Conservation (phyloP, 2,329 filamentous ascomycete species). For the Aspergillus sp. region DNA sequence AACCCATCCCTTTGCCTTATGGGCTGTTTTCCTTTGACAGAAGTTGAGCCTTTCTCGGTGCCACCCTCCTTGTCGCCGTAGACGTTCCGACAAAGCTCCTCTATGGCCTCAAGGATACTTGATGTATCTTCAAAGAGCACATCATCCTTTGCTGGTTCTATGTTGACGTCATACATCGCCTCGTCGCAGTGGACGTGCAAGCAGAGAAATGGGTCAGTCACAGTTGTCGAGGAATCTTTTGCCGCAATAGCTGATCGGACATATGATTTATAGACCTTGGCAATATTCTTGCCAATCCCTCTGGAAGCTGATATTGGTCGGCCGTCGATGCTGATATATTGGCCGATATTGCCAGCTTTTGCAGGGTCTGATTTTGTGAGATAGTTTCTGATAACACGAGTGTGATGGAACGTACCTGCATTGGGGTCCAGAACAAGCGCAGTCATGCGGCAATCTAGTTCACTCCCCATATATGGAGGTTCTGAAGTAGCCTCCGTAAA, state of each 20-base stretch:
- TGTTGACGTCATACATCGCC: conserved; percentile 59
- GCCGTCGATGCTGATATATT: conserved; percentile 57
- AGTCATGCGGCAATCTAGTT: conserved; percentile 41
- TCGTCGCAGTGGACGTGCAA: conserved; percentile 53
- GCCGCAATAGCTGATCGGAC: conserved; percentile 35
- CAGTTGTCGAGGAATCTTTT: conserved; percentile 18
- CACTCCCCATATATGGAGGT: not conserved
- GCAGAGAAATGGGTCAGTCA: conserved; percentile 55
- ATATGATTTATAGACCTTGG: conserved; percentile 49
- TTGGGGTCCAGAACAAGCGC: conserved; percentile 50
- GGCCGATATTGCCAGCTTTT: conserved; percentile 34
- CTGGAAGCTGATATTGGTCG: conserved; percentile 52
- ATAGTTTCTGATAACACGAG: not conserved
- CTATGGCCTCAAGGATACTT: conserved; percentile 42
- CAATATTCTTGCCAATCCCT: conserved; percentile 54
- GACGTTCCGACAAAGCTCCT: conserved; percentile 31
- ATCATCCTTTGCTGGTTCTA: conserved; percentile 64
- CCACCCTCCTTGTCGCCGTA: conserved; percentile 10
- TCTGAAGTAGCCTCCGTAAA: conserved; percentile 19
- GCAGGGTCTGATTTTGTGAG: conserved; percentile 34
- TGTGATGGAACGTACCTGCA: conserved; percentile 26
- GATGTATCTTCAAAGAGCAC: conserved; percentile 54
- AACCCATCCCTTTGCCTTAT: conserved; percentile 10
- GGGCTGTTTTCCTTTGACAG: conserved; percentile 4
- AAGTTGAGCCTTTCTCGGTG: not conserved